Evolutionary conservation across 1,284 basidiomycete species (phyloP).

Genomic region (Termitomyces sp.): DNA sequence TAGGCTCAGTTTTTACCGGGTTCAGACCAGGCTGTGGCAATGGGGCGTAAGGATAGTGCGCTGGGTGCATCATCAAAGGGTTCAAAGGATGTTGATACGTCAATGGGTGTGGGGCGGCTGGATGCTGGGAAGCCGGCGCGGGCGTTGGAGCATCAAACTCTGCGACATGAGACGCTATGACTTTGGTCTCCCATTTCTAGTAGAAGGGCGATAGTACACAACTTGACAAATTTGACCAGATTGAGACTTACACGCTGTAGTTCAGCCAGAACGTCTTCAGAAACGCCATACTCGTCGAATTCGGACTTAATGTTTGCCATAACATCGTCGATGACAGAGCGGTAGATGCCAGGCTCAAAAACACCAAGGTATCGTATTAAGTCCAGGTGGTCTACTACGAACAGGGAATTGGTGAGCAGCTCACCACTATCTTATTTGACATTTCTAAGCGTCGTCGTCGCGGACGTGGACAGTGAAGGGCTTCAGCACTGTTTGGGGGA

Average conservation of each 20-base stretch:
- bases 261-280: conserved; percentile 85
- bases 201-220: conserved; percentile 2
- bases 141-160: conserved; percentile 72
- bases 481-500: conserved; percentile 28
- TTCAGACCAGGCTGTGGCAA: conserved; percentile 34
- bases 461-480: conserved; percentile 26
- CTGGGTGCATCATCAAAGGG: conserved; percentile 46
- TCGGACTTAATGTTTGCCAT: conserved; percentile 84
- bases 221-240: conserved; percentile 11
- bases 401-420: conserved; percentile 60
- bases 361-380: conserved; percentile 47
- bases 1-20: conserved; percentile 62
- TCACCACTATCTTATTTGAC: conserved; percentile 91
- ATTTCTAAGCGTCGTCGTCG: conserved; percentile 40
- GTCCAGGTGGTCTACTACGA: conserved; percentile 51
- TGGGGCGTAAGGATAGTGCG: conserved; percentile 42
- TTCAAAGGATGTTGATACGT: conserved; percentile 50
- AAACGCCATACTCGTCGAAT: conserved; percentile 96
- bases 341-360: conserved; percentile 87
- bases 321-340: conserved; percentile 95
- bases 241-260: conserved; percentile 74
- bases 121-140: conserved; percentile 37
- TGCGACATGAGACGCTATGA: conserved; percentile 88
- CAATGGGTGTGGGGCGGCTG: conserved; percentile 40
- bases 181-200: conserved; percentile 93